These are phyloP conservation scores for Jacaranda copaia DNA, from an alignment of 257 asterid species.

Conservation along the genomic window DNA sequence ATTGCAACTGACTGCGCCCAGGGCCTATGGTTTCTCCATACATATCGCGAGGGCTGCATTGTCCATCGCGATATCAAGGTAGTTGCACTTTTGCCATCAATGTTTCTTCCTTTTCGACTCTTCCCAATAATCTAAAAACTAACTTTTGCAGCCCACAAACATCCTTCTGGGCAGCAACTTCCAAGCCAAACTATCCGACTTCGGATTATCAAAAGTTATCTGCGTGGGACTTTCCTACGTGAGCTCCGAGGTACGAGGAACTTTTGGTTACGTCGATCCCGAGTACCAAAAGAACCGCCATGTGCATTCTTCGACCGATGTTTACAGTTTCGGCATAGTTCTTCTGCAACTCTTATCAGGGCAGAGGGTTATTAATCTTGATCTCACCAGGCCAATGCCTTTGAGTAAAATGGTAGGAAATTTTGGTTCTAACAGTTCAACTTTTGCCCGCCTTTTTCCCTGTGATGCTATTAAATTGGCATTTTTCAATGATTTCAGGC, in stretches of 20 bases:
- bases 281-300: conserved; percentile 77
- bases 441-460: background rate
- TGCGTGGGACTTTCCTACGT: conserved; percentile 68
- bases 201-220: conserved; percentile 81
- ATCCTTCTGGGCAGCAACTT: conserved; percentile 66
- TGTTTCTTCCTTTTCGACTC: background rate
- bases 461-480: background rate
- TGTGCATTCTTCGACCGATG: conserved; percentile 79
- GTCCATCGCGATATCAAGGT: conserved; percentile 90
- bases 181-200: conserved; percentile 74
- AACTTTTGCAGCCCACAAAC: conserved; percentile 75
- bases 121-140: background rate
- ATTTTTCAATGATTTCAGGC: conserved; percentile 52
- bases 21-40: conserved; percentile 79
- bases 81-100: background rate
- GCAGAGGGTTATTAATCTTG: conserved; percentile 71
- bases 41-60: conserved; percentile 73
- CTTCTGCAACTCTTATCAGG: conserved; percentile 81
- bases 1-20: conserved; percentile 73
- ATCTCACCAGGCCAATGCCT: conserved; percentile 64
- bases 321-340: conserved; percentile 81
- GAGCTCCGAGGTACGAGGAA: conserved; percentile 88
- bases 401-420: conserved; percentile 66
- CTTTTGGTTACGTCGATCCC: conserved; percentile 90
- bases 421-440: background rate